A percentile compares a stretch with the other conserved stretches of the same genome.
These are phyloP conservation scores for Penicillium arizonense DNA, from an alignment of 495 filamentous ascomycete species.

Conservation along the genomic window DNA sequence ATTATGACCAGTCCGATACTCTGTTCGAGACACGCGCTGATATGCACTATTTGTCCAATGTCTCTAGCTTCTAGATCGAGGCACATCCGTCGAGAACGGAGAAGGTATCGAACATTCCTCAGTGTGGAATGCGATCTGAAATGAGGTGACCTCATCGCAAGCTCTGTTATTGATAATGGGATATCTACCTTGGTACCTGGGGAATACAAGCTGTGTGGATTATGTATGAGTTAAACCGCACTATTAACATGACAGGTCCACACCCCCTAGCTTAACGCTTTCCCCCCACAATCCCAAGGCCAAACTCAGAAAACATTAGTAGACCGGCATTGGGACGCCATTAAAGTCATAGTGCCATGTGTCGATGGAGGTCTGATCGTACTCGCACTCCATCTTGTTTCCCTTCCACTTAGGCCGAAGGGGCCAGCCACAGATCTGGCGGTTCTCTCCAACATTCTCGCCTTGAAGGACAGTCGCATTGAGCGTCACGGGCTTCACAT, in stretches of 20 bases:
- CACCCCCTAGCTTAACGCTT: too few species aligned
- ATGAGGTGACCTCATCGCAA: not conserved
- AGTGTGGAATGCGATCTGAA: not conserved
- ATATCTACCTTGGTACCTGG: too few species aligned
- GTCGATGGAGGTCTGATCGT: conserved; percentile 39
- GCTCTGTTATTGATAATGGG: too few species aligned
- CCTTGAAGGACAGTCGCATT: conserved; percentile 34
- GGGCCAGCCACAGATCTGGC: conserved; percentile 45
- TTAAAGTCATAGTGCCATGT: conserved; percentile 36
- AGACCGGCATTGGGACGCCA: conserved; percentile 24
- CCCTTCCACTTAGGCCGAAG: conserved; percentile 41
- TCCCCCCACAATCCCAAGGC: too few species aligned
- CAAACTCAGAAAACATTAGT: conserved; percentile 10
- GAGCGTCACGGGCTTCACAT: conserved; percentile 29
- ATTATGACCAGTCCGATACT: too few species aligned
- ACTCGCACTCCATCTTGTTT: conserved; percentile 36
- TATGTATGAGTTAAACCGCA: too few species aligned
- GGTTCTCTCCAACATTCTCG: conserved; percentile 31
- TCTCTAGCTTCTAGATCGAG: not conserved
- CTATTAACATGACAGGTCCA: not conserved
- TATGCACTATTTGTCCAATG: too few species aligned
- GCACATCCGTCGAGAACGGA: not conserved
- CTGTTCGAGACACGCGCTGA: too few species aligned
- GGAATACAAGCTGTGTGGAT: not conserved
- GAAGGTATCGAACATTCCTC: not conserved